Evolutionary conservation across 192 early-diverging fungal genomes (phyloP).

Genomic region (Backusella morwellensis): DNA sequence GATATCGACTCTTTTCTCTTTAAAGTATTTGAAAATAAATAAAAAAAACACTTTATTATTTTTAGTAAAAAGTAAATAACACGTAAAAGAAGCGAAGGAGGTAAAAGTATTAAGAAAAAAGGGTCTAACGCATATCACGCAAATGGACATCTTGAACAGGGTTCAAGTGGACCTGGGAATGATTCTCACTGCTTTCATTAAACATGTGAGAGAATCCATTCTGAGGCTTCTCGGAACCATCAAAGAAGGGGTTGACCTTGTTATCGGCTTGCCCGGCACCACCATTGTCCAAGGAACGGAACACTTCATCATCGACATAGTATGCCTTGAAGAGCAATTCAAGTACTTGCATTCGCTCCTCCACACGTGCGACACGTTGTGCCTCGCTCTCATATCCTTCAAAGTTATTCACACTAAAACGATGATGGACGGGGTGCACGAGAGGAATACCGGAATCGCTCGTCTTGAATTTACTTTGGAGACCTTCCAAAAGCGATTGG

Average conservation of each 20-base stretch:
- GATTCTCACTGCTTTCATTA: conserved; percentile 9
- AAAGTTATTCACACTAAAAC: conserved; percentile 20
- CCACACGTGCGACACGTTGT: conserved; percentile 23
- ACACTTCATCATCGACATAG: conserved; percentile 32
- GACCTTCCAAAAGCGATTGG: conserved; percentile 23
- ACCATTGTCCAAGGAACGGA: conserved; percentile 21
- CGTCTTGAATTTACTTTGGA: conserved; percentile 28
- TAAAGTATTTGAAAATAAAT: neutral
- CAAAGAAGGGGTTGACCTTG: conserved; percentile 1
- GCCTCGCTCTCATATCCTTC: conserved; percentile 22
- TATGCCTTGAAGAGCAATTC: conserved; percentile 31
- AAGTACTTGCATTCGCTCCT: conserved; percentile 27
- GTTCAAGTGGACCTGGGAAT: neutral
- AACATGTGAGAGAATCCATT: conserved; percentile 29
- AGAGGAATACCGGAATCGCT: conserved; percentile 28
- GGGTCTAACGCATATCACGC: conserved; percentile 14
- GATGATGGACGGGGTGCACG: conserved; percentile 27
- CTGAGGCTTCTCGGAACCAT: neutral
- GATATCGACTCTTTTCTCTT: too few relatives aligned
- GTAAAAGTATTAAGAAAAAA: neutral
- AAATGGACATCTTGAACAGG: conserved; percentile 13
- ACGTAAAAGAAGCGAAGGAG: neutral
- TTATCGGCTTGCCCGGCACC: neutral
- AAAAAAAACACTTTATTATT: too few relatives aligned
- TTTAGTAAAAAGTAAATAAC: neutral